Base-by-base conservation (phyloP, 805 yeast genomes). In the Candida nonsorbophila region DNA sequence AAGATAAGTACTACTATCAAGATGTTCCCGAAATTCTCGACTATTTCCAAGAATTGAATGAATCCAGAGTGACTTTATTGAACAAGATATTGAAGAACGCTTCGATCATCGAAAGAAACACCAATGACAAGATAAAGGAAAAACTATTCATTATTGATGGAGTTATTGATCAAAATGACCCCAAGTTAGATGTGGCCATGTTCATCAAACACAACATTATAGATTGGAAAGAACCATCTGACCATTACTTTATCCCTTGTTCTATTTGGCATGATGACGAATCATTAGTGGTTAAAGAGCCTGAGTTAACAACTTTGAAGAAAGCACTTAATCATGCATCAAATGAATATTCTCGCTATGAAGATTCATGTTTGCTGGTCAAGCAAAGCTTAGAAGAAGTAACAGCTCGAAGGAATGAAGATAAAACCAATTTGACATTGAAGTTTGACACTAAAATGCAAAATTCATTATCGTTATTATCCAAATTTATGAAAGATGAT, bases 251-350 rank as follows among this genome's bases (percentile, higher is more conserved):
- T 47, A 72, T 84, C 38, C 96, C 97, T 1, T 79, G 94, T 15
- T 79, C 87, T 17, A 80, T 92, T 23, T 92, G 98, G 98, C 97
- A 90, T 56, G 98, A 92, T 48, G 97, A 92, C 55, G 95, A 86
- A 40, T 62, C 72, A 20, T 69, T 84, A 46, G 69, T 77, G 1
- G 63, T 70, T 4, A 69, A 72, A 24, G 77, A 72, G 23, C 69
- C 67, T 5, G 84, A 78, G 45, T 57, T 80, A 29, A 63, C 71
- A 5, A 74, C 70, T 22, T 57, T 83, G 47, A 77, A 73, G 48
- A 60, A 64, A 33, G 58, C 59, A 29, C 57, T 84, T 35, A 72
- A 72, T 36, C 36, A 44, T 14, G 53, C 69, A 10, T 47, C 59
- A 16, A 35, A 48, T 4, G 53, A 54, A 13, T 72, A 69, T 41